These are phyloP conservation scores for Penicillium parvum DNA, from an alignment of 495 filamentous ascomycete species.

Conservation along the genomic window DNA sequence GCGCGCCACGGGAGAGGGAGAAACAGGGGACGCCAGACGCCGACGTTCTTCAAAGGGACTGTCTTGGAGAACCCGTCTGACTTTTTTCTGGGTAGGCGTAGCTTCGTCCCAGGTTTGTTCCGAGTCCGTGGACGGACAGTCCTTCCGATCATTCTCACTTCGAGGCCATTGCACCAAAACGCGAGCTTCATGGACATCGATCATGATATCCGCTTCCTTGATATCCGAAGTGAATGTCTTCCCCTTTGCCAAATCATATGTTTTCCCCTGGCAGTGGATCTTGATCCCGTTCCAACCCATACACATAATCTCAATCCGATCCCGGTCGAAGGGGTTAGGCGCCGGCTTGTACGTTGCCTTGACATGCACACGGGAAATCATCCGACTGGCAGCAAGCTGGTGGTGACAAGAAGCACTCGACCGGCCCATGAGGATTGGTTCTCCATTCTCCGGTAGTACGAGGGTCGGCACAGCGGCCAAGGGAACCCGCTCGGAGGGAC, in stretches of 20 bases:
- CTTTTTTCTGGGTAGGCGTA: slow-evolving; percentile 35
- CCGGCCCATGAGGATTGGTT: slow-evolving; percentile 78
- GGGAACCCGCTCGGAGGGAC: slow-evolving; percentile 75
- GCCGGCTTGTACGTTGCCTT: slow-evolving; percentile 77
- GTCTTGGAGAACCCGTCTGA: slow-evolving; percentile 36
- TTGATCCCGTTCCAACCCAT: slow-evolving; percentile 95
- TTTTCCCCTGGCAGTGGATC: slow-evolving; percentile 84
- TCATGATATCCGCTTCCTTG: slow-evolving; percentile 85
- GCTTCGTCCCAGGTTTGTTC: slow-evolving; percentile 66
- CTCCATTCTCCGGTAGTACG: slow-evolving; percentile 76
- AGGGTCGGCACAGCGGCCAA: slow-evolving; percentile 76
- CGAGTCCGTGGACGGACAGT: slow-evolving; percentile 56
- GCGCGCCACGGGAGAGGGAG: slow-evolving; percentile 62
- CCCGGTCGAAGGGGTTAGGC: slow-evolving; percentile 55
- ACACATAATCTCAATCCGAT: slow-evolving; percentile 79
- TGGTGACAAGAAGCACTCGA: slow-evolving; percentile 91
- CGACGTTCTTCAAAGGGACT: slow-evolving; percentile 64
- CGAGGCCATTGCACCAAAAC: slow-evolving; percentile 85
- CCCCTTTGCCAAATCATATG: slow-evolving; percentile 80
- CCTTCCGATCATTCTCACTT: slow-evolving; percentile 47
- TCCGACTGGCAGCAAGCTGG: slow-evolving; percentile 82
- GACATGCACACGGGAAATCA: slow-evolving; percentile 90
- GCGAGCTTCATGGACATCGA: slow-evolving; percentile 90
- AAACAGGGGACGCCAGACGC: slow-evolving; percentile 65
- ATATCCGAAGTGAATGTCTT: slow-evolving; percentile 90